A percentile compares a stretch with the other conserved stretches of the same genome.
Conservation (phyloP, 2,329 filamentous ascomycete species). For the Fusarium penzigii region DNA sequence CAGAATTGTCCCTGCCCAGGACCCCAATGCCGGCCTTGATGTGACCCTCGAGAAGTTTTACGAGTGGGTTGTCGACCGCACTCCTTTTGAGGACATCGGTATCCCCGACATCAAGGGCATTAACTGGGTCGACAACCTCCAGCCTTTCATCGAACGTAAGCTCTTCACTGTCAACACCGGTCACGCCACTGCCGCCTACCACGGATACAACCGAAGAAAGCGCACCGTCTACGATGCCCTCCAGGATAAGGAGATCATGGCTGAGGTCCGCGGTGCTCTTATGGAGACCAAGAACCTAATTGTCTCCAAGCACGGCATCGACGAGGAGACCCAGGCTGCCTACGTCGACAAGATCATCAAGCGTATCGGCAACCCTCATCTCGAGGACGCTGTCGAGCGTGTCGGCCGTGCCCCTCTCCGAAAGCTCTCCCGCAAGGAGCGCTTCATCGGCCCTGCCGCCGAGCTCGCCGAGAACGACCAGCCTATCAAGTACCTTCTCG, state of each 20-base stretch:
- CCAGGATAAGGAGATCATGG: constrained; percentile 75
- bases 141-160: constrained; percentile 98
- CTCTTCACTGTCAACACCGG: constrained; percentile 99
- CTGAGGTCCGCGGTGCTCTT: constrained; percentile 77
- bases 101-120: constrained; percentile 79
- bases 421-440: constrained; percentile 93
- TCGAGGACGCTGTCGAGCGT: constrained; percentile 91
- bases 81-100: constrained; percentile 71
- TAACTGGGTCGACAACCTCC: constrained; percentile 88
- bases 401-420: constrained; percentile 92
- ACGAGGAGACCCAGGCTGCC: constrained; percentile 70
- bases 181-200: constrained; percentile 94
- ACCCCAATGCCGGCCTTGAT: constrained; percentile 75
- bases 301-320: constrained; percentile 81
- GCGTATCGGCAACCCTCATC: constrained; percentile 89
- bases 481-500: constrained; percentile 72
- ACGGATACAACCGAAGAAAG: constrained; percentile 85
- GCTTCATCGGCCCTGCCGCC: constrained; percentile 88
- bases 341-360: constrained; percentile 92
- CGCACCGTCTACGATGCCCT: constrained; percentile 88
- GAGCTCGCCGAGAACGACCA: constrained; percentile 82
- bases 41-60: constrained; percentile 98
- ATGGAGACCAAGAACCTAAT: constrained; percentile 86
- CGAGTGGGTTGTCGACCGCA: constrained; percentile 95
- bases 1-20: constrained; percentile 93